A percentile compares a stretch with the other conserved stretches of the same genome.
Conservation (phyloP, 805 yeast species). For the Kazachstania martiniae region DNA sequence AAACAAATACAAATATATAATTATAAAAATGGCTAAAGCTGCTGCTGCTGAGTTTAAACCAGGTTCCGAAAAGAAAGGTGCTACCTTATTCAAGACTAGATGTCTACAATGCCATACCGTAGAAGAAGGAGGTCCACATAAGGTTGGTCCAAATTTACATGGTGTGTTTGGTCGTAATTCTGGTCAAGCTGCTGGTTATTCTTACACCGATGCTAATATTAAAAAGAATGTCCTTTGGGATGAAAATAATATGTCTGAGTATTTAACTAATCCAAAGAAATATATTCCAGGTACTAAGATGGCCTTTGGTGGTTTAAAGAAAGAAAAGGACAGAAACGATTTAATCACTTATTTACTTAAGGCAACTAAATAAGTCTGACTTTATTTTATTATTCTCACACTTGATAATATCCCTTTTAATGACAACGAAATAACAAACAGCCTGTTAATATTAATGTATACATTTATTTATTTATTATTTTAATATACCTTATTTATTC, state of each 20-base stretch:
- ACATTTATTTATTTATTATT: too few relatives aligned
- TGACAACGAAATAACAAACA: background rate
- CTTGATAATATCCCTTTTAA: background rate
- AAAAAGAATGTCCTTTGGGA: slow-evolving; percentile 86
- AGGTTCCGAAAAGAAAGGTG: slow-evolving; percentile 74
- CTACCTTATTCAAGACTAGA: slow-evolving; percentile 96
- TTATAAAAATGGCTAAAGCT: background rate
- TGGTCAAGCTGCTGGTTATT: slow-evolving; percentile 86
- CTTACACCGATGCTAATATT: slow-evolving; percentile 97
- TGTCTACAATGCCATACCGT: slow-evolving; percentile 98
- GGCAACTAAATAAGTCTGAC: too few relatives aligned
- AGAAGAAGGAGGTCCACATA: slow-evolving; percentile 93
- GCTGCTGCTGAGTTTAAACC: slow-evolving; percentile 2
- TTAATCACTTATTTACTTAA: slow-evolving; percentile 70
- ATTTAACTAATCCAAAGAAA: slow-evolving; percentile 99
- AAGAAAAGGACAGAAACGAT: slow-evolving; percentile 97
- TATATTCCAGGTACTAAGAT: slow-evolving; percentile 99
- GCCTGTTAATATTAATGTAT: too few relatives aligned
- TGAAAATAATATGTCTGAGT: slow-evolving; percentile 83
- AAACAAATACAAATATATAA: slow-evolving; percentile 1
- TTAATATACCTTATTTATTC: too few relatives aligned
- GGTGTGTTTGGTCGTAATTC: slow-evolving; percentile 90
- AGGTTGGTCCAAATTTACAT: slow-evolving; percentile 97
- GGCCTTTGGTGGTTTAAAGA: slow-evolving; percentile 99
- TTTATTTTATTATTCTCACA: too few relatives aligned